Evolutionary conservation across 805 yeast species (phyloP).

Genomic region (Metschnikowia proteae): DNA sequence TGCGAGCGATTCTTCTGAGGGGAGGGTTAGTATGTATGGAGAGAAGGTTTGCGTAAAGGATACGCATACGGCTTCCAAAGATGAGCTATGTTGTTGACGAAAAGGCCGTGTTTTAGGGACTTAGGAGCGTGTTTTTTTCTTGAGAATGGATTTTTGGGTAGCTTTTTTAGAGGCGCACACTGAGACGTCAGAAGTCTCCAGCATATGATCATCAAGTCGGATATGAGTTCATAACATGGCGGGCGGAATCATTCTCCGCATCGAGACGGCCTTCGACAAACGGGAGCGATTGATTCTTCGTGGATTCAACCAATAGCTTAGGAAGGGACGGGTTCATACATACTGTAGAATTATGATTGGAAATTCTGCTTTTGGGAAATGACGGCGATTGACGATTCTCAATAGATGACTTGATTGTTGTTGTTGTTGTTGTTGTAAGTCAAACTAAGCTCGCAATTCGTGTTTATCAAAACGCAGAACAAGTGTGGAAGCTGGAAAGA

Average conservation of each 20-base stretch:
- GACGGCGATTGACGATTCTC: conserved; percentile 2
- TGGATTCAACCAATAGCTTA: not conserved
- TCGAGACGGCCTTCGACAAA: no score
- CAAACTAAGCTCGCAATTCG: not conserved
- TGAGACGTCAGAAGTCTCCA: not conserved
- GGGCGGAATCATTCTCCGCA: no score
- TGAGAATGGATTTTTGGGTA: conserved; percentile 2
- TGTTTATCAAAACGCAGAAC: conserved; percentile 5
- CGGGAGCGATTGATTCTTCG: not conserved
- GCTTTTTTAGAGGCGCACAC: conserved; percentile 3
- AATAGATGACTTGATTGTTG: conserved; percentile 9
- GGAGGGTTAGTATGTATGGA: not conserved
- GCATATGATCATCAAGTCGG: not conserved
- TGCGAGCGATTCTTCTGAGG: conserved; percentile 6
- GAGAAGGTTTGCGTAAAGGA: not conserved
- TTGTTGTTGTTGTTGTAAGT: conserved; percentile 11
- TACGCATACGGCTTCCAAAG: conserved; percentile 2
- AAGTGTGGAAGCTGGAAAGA: not conserved
- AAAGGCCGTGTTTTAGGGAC: not conserved
- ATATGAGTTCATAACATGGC: not conserved
- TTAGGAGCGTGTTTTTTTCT: not conserved
- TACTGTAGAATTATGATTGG: conserved; percentile 10
- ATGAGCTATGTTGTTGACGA: not conserved
- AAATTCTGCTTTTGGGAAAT: conserved; percentile 3
- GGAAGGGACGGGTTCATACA: conserved; percentile 4